Conservation (phyloP, 371 early-diverging fungal species). For the Mortierella sp. region DNA sequence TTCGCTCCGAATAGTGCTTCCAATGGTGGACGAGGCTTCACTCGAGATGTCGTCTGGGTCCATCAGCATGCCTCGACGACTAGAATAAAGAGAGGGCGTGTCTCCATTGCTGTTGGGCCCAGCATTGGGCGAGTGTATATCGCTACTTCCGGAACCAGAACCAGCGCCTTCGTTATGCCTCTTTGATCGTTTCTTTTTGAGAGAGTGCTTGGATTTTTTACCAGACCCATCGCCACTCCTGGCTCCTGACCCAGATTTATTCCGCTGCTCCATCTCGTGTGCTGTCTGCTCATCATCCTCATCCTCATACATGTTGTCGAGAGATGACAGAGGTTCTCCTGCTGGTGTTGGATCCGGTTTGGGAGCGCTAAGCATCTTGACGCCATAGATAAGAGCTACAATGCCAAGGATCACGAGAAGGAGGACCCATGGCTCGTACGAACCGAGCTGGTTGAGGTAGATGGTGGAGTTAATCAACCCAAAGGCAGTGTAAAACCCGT, state of each 20-base stretch:
- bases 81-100: constrained; percentile 33
- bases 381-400: constrained; percentile 64
- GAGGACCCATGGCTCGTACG: constrained; percentile 71
- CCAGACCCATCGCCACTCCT: neutral
- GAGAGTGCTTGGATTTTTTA: constrained; percentile 16
- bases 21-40: constrained; percentile 24
- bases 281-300: constrained; percentile 21
- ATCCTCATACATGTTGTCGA: constrained; percentile 27
- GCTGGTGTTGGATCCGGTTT: constrained; percentile 58
- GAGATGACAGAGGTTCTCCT: constrained; percentile 21
- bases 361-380: constrained; percentile 62
- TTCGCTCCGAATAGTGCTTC: constrained; percentile 9
- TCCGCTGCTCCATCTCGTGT: constrained; percentile 40
- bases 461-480: constrained; percentile 74
- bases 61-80: constrained; percentile 31
- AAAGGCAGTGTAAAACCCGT: constrained; percentile 73
- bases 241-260: constrained; percentile 18
- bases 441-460: constrained; percentile 66
- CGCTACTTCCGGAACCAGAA: constrained; percentile 23
- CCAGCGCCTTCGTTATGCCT: constrained; percentile 19
- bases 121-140: neutral
- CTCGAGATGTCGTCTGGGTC: constrained; percentile 28
- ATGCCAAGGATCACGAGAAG: constrained; percentile 68
- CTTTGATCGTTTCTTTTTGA: constrained; percentile 20
- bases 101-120: neutral